Base-by-base conservation (phyloP, 1,284 basidiomycete genomes). In the Acaromyces ingoldii region DNA sequence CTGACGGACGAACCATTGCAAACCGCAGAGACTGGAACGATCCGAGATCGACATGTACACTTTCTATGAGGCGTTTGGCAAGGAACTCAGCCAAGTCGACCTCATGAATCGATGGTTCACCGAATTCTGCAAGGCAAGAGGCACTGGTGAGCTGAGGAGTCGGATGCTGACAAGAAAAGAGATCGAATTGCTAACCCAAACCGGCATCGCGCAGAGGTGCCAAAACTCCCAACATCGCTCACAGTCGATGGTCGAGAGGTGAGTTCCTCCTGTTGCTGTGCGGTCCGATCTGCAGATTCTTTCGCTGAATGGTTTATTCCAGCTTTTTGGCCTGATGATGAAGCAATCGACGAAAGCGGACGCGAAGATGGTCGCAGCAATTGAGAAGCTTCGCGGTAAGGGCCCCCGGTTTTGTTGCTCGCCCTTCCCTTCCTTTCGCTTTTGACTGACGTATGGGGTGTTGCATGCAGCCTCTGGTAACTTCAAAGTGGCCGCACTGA, bases 241-340 rank as follows among this genome's bases (percentile, higher is more conserved):
- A 28, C 49, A 15, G 58, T 74, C 7, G 68, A 74, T 40, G 71
- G 71, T 24, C 55, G 64, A 45, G 55, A 68, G 53, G 71, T 73
- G 38, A 52, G 57, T 38, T 22, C n/a, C n/a, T n/a, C n/a, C n/a
- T n/a, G n/a, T n/a, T n/a, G n/a, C n/a, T n/a, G n/a, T n/a, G n/a
- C n/a, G n/a, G n/a, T n/a, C n/a, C n/a, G n/a, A n/a, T n/a, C n/a
- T n/a, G n/a, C n/a, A 34, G 33, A 34, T 34, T 22, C 39, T 28
- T 47, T 25, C 45, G 7, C n/a, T 22, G 2, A 17, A 13, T 7
- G 11, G 3, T 28, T 24, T 13, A 4, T n/a, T n/a, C 10, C 57
- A 77, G 76, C 59, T 77, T 0, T 77, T 75, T 55, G 63, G 63
- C 4, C 50, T 55, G 33, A 77, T 77, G 76, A 77, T 52, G 50